Percentiles rank a stretch among this genome's conserved stretches.
Conservation (phyloP, 192 early-diverging fungal genomes). For the Coemansia furcata region DNA sequence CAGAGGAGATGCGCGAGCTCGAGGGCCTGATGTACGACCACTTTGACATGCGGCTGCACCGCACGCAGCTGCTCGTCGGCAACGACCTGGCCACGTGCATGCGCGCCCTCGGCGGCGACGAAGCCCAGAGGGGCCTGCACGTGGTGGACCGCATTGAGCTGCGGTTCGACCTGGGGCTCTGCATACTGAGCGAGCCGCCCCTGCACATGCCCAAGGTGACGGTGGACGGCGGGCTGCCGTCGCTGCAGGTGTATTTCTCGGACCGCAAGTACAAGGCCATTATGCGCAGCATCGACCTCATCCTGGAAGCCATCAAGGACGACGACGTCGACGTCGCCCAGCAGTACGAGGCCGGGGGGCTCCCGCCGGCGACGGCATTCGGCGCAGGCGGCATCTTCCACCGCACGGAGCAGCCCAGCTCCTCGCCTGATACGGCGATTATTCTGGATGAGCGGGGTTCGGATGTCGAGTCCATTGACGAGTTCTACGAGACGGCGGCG, state of each 20-base stretch:
- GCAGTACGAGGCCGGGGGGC: conserved; percentile 39
- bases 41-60: conserved; percentile 76
- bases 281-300: conserved; percentile 76
- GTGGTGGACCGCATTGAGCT: conserved; percentile 88
- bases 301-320: conserved; percentile 53
- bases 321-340: conserved; percentile 47
- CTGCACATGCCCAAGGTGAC: conserved; percentile 71
- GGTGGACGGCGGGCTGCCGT: conserved; percentile 77
- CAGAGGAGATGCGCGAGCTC: conserved; percentile 69
- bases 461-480: conserved; percentile 32
- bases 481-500: conserved; percentile 49
- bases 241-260: conserved; percentile 85
- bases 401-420: not conserved
- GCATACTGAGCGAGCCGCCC: conserved; percentile 75
- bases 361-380: conserved; percentile 27
- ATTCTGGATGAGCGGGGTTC: not conserved
- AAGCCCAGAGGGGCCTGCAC: conserved; percentile 60
- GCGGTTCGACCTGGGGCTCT: conserved; percentile 76
- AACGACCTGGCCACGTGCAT: conserved; percentile 71
- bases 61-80: conserved; percentile 82
- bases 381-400: conserved; percentile 39
- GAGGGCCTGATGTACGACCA: conserved; percentile 86
- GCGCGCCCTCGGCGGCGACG: conserved; percentile 55
- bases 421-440: conserved; percentile 3
- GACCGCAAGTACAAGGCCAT: conserved; percentile 91